A percentile compares a stretch with the other conserved stretches of the same genome.
phyloP scores from a whole-genome alignment of 2,329 filamentous ascomycete genomes.

The Aureobasidium sp. region DNA sequence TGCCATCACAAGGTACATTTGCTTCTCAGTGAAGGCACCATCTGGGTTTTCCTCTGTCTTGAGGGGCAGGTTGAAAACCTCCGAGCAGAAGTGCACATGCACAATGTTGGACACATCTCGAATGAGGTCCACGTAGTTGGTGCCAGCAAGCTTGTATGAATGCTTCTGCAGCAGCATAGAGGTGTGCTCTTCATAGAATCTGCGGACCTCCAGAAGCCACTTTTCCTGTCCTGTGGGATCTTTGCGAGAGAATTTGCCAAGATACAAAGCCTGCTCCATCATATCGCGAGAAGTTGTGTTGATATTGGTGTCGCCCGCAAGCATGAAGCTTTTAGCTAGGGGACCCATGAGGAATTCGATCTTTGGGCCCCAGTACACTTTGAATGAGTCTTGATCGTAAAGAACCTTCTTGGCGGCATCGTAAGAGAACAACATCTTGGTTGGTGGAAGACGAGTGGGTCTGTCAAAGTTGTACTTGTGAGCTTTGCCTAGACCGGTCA shows the following conservation, averaged over 20 bases:
- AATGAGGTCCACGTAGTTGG: conserved; percentile 43
- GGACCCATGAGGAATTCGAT: conserved; percentile 40
- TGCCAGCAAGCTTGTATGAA: conserved; percentile 40
- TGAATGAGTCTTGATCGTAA: conserved; percentile 37
- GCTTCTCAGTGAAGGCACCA: conserved; percentile 48
- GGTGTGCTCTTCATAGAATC: conserved; percentile 44
- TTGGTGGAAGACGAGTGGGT: conserved; percentile 26
- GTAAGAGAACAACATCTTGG: conserved; percentile 40
- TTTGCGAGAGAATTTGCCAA: conserved; percentile 24
- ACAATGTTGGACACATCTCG: conserved; percentile 47
- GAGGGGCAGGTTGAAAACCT: conserved; percentile 49
- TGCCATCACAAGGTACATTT: conserved; percentile 49
- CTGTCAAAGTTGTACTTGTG: conserved; percentile 36
- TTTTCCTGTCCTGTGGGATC: conserved; percentile 30
- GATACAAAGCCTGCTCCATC: conserved; percentile 38
- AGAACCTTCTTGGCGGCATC: conserved; percentile 39
- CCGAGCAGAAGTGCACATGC: conserved; percentile 49
- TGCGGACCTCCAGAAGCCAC: conserved; percentile 40
- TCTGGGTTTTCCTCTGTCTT: conserved; percentile 46
- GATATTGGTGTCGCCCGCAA: conserved; percentile 38
- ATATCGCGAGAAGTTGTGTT: conserved; percentile 39
- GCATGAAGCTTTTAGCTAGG: conserved; percentile 41
- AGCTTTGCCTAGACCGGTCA: conserved; percentile 34
- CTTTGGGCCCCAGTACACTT: conserved; percentile 41
- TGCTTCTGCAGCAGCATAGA: conserved; percentile 37